Base-by-base conservation (phyloP, 2,329 filamentous ascomycete genomes). In the Penicillium sp. region DNA sequence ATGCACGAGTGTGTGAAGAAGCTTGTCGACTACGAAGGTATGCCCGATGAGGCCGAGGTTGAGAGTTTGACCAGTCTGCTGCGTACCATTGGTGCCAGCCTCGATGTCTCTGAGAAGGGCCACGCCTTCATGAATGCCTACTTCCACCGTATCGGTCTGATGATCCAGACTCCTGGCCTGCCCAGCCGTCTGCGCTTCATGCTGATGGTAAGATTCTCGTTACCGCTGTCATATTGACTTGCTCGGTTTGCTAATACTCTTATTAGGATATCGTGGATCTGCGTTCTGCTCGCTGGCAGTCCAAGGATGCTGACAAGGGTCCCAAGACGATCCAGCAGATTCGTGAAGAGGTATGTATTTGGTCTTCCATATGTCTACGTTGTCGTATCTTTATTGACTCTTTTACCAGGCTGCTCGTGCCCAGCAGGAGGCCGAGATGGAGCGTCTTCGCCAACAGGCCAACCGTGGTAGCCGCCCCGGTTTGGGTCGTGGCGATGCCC, bases 1-100 rank as follows among this genome's bases (percentile, higher is more conserved):
- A 98, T 98, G 93, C 91, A 98, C 76, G 88, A 96, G 72, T 98
- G 93, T 79, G 89, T 98, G 26, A 85, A 89, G 75, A 95, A 95
- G 73, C 81, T 98, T 56, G 87, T 98, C 59, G 91, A 98, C 73
- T 97, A 94, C 71, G 85, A 91, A 65, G 89, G 88, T 54, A 76
- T 88, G 53, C 93, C 93, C 39, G 93, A 98, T 62, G 93, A 98
- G 73, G 87, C 91, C 47, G 90, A 96, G 69, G 85, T 98, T 53
- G 93, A 98, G 77, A 95, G 88, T 60, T 82, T 98, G 70, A 89
- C 85, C 63, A 96, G 94, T 74, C 79, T 98, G 56, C 80, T 98
- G 54, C 83, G 85, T 59, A 95, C 93, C 34, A 94, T 98, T 56
- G 93, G 93, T 75, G 79, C 75, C 60, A 91, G 89, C 67, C 83